Conservation (phyloP, 441 rosid genomes). For the Corymbia calophylla region DNA sequence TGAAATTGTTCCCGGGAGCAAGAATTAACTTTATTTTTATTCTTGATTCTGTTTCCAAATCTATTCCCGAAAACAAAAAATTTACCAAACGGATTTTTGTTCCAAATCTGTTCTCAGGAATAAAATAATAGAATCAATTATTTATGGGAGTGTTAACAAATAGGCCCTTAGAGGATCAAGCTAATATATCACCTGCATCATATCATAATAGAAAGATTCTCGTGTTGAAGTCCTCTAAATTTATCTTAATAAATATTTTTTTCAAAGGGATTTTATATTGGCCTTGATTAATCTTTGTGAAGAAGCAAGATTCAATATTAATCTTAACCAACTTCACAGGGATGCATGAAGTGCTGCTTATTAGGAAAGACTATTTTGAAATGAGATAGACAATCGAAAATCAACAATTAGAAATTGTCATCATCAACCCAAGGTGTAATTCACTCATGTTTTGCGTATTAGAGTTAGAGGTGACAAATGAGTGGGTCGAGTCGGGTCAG, state of each 20-base stretch:
- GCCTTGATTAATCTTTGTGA: background rate
- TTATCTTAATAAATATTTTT: accelerated
- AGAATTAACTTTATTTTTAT: no score
- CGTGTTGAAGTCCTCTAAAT: accelerated
- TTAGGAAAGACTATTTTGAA: background rate
- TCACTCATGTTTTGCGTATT: background rate
- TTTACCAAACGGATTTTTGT: no score
- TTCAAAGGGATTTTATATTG: background rate
- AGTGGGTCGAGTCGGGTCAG: accelerated
- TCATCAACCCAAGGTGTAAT: background rate
- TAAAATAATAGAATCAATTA: no score
- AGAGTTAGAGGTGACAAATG: background rate
- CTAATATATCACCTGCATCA: background rate
- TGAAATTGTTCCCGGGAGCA: no score
- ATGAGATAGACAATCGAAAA: background rate
- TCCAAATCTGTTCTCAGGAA: no score
- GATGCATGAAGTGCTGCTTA: background rate
- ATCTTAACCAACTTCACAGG: background rate
- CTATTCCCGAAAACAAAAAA: no score
- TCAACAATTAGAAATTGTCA: background rate
- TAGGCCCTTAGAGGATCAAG: background rate
- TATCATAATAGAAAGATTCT: accelerated
- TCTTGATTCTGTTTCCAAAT: no score
- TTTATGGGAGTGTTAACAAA: no score
- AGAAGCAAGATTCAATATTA: background rate